These are phyloP conservation scores for Ophiostoma populinum DNA, from an alignment of 2,329 filamentous ascomycete genomes.

Conservation along the genomic window DNA sequence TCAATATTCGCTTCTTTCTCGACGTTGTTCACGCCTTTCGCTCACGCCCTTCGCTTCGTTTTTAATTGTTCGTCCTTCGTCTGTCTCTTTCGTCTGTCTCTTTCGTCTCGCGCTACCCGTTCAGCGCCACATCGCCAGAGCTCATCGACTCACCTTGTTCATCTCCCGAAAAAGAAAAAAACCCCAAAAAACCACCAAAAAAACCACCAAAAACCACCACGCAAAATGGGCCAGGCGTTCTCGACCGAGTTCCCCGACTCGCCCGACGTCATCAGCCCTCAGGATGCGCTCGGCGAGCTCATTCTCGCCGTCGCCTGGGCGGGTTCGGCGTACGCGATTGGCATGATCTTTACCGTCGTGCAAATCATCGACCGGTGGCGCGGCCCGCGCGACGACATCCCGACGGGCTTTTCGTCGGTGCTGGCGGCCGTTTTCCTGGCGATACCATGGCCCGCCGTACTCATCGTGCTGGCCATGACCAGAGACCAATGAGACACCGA, in stretches of 20 bases:
- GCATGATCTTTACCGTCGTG: slow-evolving; percentile 13
- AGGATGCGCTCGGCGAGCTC: slow-evolving; percentile 9
- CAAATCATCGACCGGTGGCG: slow-evolving; percentile 15
- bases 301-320: slow-evolving; percentile 13
- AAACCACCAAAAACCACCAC: background rate
- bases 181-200: background rate
- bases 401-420: slow-evolving; percentile 10
- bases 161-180: background rate
- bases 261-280: slow-evolving; percentile 11
- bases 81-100: background rate
- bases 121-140: background rate
- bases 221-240: slow-evolving; percentile 9
- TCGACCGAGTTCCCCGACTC: slow-evolving; percentile 10
- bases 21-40: background rate
- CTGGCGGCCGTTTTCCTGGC: slow-evolving; percentile 11
- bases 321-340: slow-evolving; percentile 11
- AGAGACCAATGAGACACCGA: background rate
- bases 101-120: background rate
- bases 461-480: slow-evolving; percentile 9
- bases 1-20: slow-evolving; percentile 5
- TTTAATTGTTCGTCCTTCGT: background rate
- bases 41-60: background rate
- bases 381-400: slow-evolving; percentile 13
- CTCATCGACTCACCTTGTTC: background rate
- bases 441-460: slow-evolving; percentile 12